Base-by-base conservation (phyloP, 345 rosid genomes). In the Lepidium aucheri region DNA sequence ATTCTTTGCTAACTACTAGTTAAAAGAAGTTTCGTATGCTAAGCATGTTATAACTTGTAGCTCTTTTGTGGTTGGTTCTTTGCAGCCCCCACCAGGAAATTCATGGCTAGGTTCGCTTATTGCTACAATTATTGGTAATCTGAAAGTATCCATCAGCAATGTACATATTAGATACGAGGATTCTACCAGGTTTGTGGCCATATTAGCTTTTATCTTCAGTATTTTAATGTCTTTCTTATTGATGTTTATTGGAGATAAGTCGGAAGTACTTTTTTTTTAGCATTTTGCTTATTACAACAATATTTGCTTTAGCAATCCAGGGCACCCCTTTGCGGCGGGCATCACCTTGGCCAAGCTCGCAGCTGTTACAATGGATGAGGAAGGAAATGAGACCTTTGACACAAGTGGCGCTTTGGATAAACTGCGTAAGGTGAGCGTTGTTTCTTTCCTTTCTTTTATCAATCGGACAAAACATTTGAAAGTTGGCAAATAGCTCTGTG, bases 151-250 rank as follows among this genome's bases (percentile, higher is more conserved):
- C 60, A 90, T 94, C 69, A 88, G 85, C 91, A 94, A 94, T 82
- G 96, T 94, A 72, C 99, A 94, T 83, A 76, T 94, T 73, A 84
- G 99, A 90, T 88, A 85, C 43, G 99, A 94, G 81, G 96, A 94
- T 79, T 84, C 86, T 49, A 67, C 80, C 73, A 94, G 95, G 99
- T 94, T 69, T 62, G 84, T 44, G 51, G 53, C 17, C 42, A 47
- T 59, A 30, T 77, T 61, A 36, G 14, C 49, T 69, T 44, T 56
- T 42, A 20, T 51, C 18, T 47, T 53, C 50, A 53, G 46, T 36
- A 20, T 61, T 14, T 20, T 34, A 44, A 53, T 50, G 59, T 59
- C 16, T 41, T 30, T 54, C 53, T 39, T 61, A 16, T 43, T 50
- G 35, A 36, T 40, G 40, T 49, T 40, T 49, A 14, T 36, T 44